Evolutionary conservation across 305 asterid species (phyloP).

Genomic region (Fraxinus sp.): DNA sequence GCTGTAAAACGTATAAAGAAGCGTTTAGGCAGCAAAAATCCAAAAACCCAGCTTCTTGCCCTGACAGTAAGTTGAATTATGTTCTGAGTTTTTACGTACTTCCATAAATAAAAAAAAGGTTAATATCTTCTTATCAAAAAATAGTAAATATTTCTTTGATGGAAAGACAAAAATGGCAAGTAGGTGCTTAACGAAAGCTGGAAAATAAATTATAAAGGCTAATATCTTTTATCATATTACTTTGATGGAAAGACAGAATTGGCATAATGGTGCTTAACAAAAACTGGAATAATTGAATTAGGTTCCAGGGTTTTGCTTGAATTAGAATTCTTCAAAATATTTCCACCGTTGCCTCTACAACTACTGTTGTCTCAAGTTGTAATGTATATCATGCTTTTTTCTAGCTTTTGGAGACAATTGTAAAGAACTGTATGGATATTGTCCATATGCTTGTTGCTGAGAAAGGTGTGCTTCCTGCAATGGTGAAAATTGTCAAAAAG

Average conservation of each 20-base stretch:
- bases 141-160: background rate
- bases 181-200: background rate
- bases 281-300: background rate
- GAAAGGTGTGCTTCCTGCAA: slow-evolving; percentile 85
- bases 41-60: slow-evolving; percentile 69
- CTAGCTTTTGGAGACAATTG: slow-evolving; percentile 90
- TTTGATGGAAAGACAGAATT: background rate
- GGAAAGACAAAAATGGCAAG: background rate
- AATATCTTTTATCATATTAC: background rate
- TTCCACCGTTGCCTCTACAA: background rate
- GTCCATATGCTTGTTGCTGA: slow-evolving; percentile 99
- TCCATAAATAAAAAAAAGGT: background rate
- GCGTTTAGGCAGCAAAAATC: slow-evolving; percentile 59
- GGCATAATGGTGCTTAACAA: background rate
- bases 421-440: slow-evolving; percentile 93
- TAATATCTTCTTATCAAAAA: background rate
- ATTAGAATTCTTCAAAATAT: slow-evolving; percentile 3
- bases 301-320: background rate
- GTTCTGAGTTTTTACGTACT: background rate
- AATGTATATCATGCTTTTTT: slow-evolving; percentile 27
- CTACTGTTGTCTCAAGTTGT: background rate
- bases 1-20: slow-evolving; percentile 67
- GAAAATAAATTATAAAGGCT: background rate
- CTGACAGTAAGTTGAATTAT: slow-evolving; percentile 51
- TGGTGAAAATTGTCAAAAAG: slow-evolving; percentile 88